Base-by-base conservation (phyloP, 306 rosid genomes). In the Sechiopsis laciniata region DNA sequence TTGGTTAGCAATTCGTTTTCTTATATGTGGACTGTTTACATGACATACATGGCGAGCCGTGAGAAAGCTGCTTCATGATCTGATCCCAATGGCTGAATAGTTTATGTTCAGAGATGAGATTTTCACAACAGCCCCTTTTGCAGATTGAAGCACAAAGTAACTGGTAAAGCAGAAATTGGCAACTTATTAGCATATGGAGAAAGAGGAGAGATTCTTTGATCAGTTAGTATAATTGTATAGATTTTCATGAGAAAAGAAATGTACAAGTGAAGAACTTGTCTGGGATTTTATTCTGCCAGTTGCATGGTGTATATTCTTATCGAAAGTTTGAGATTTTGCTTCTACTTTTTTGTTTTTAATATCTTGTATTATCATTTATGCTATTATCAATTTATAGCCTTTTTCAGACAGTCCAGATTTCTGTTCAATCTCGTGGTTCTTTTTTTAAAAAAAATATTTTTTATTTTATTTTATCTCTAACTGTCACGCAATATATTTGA, bases 1-100 rank as follows among this genome's bases (percentile, higher is more conserved):
- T 56, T 94, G 51, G 94, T 90, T 73, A 90, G 92, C 97, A 94
- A 94, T 82, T 91, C 96, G 15, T 94, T 94, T 75, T 84, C 98
- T 8, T 94, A 88, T 79, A 65, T 89, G 83, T 94, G 98, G 98
- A 94, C 97, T 32, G 79, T 94, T 67, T 94, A 94, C 55, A 82
- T 94, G 76, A 94, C 98, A 19, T 94, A 94, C 82, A 94, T 89
- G 96, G 97, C 97, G 55, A 78, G 90, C 89, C 84, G 79, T 35
- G 88, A 89, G 79, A 90, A 87, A 87, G 91, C 90, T 35, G 74
- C 55, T 35, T 16, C 79, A 9, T 63, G 70, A 63, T 40, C 71
- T 15, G 48, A 26, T 50, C 71, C 2, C 19, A 20, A 12, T 67
- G 22, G 37, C 16, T 10, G 22, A 17, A 0, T 5, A 19, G 6